Evolutionary conservation across 2,329 filamentous ascomycete species (phyloP).

Genomic region (Samsoniella hepiali): DNA sequence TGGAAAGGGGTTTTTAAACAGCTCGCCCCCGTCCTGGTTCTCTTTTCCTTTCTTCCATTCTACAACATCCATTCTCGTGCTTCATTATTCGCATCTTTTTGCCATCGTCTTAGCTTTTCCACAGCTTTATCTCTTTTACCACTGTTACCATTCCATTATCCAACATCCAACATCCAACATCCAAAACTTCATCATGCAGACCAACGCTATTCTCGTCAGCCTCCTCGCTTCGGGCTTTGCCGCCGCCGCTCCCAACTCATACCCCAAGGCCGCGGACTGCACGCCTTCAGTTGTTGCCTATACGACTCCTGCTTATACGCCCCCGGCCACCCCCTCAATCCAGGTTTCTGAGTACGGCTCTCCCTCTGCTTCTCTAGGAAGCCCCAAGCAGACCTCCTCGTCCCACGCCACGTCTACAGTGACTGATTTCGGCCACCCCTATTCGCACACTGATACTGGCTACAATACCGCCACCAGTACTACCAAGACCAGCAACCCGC

Average conservation of each 20-base stretch:
- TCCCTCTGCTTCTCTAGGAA: neutral
- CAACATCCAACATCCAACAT: neutral
- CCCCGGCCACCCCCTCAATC: neutral
- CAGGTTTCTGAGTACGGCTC: neutral
- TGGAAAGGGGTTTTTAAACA: neutral
- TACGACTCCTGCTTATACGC: neutral
- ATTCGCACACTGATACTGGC: neutral
- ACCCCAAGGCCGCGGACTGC: neutral
- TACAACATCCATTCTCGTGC: conserved; percentile 15
- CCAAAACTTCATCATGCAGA: conserved; percentile 5
- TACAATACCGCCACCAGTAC: neutral
- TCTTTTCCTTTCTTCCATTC: neutral
- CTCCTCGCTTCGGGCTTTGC: neutral
- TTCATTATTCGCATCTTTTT: conserved; percentile 16
- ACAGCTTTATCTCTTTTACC: conserved; percentile 13
- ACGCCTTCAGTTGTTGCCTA: neutral
- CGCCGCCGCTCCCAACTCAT: neutral
- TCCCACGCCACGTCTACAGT: neutral
- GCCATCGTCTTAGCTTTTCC: conserved; percentile 13
- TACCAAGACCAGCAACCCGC: neutral
- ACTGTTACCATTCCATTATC: neutral
- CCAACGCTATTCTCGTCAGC: conserved; percentile 3
- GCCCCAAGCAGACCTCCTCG: neutral
- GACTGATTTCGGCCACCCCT: neutral
- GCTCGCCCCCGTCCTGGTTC: neutral